phyloP scores from a whole-genome alignment of 2,329 filamentous ascomycete genomes.

The Alternaria postmessia region DNA sequence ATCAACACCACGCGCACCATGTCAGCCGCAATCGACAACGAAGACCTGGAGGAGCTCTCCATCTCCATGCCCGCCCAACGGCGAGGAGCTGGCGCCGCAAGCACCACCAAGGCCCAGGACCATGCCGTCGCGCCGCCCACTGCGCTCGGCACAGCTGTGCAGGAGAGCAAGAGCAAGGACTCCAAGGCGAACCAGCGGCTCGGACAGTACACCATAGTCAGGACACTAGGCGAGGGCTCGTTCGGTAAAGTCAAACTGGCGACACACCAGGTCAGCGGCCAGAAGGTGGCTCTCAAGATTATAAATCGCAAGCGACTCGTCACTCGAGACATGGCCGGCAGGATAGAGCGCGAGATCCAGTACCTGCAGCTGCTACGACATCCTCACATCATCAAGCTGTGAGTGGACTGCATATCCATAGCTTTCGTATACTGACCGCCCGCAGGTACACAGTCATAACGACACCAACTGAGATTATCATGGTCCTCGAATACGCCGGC shows the following conservation, averaged over 20 bases:
- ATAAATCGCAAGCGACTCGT: slow-evolving; percentile 96
- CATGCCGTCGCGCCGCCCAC: slow-evolving; percentile 38
- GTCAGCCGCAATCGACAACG: slow-evolving; percentile 71
- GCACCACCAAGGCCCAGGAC: slow-evolving; percentile 47
- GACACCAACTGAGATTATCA: slow-evolving; percentile 92
- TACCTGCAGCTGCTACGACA: slow-evolving; percentile 95
- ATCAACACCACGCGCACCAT: slow-evolving; percentile 32
- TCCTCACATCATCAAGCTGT: slow-evolving; percentile 99
- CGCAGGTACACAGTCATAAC: slow-evolving; percentile 93
- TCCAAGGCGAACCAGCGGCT: slow-evolving; percentile 80
- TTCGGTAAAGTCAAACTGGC: slow-evolving; percentile 99
- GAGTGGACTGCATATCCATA: slow-evolving; percentile 44
- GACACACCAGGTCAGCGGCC: slow-evolving; percentile 87
- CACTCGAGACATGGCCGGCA: slow-evolving; percentile 95
- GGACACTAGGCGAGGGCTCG: slow-evolving; percentile 92
- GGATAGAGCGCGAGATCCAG: slow-evolving; percentile 97
- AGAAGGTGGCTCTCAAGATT: slow-evolving; percentile 97
- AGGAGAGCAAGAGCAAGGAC: slow-evolving; percentile 57
- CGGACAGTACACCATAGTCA: slow-evolving; percentile 88
- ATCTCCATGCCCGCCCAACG: slow-evolving; percentile 75
- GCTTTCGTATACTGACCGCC: slow-evolving; percentile 10
- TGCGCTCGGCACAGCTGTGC: slow-evolving; percentile 30
- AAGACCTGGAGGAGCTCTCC: slow-evolving; percentile 72
- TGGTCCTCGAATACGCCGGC: slow-evolving; percentile 98
- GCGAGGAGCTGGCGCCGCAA: slow-evolving; percentile 49